Conservation (phyloP, 148 eudicot genomes). For the Rhododendron mucronatum region DNA sequence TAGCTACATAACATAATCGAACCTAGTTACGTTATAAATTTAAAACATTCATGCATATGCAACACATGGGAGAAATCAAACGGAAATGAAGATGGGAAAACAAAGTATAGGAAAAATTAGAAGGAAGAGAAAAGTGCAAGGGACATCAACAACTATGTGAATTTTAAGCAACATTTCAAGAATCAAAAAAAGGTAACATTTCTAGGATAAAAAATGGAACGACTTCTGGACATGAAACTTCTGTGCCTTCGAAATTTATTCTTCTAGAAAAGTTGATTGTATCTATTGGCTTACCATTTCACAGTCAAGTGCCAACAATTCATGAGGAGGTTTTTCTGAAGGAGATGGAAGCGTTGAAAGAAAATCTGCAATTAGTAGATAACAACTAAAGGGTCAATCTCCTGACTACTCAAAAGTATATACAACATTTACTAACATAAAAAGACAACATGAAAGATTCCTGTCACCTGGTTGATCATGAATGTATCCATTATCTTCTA, state of each 20-base stretch:
- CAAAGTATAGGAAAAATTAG: not conserved
- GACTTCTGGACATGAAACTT: not conserved
- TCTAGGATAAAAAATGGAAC: not conserved
- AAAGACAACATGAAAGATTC: not conserved
- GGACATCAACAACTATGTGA: not conserved
- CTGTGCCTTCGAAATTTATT: not conserved
- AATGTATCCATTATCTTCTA: constrained; percentile 87
- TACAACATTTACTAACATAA: not conserved
- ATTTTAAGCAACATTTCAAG: not conserved
- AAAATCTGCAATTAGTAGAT: constrained; percentile 51
- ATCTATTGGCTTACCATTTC: constrained; percentile 61
- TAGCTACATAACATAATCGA: not conserved
- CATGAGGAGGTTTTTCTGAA: constrained; percentile 44
- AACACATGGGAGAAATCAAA: not conserved
- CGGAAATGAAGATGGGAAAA: not conserved
- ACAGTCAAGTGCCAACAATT: constrained; percentile 72
- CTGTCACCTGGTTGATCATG: constrained; percentile 54
- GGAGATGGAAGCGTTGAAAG: constrained; percentile 65
- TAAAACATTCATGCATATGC: not conserved
- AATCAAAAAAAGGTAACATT: not conserved
- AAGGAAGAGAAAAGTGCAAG: not conserved
- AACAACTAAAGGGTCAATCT: not conserved
- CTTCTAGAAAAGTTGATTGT: not conserved
- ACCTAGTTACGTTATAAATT: not conserved
- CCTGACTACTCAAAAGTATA: not conserved